Evolutionary conservation across 2,329 filamentous ascomycete genomes (phyloP), one percentile per base, ranked within the genome.

Genomic region (Hymenoscyphus scutula): DNA sequence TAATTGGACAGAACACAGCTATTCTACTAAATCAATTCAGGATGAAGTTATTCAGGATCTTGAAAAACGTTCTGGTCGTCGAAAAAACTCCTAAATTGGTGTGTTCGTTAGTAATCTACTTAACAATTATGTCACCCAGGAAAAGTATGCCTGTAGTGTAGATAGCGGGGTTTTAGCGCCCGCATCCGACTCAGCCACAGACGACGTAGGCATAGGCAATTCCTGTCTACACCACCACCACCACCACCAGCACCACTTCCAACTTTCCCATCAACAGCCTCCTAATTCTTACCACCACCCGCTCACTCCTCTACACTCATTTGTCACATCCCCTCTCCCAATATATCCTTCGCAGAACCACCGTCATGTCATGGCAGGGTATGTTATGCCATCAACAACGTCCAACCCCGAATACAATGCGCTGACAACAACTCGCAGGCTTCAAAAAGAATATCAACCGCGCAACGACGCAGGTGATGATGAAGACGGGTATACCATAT

Each of bases 391-490:
- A 57, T 45, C 13, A 25, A 57, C 13, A 41, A 3, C 13, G 10
- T 41, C 37, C 11, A 25, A 56, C 11, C n/a, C n/a, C 59, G 53
- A 30, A 32, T 34, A 58, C 29, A 38, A 58, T 61, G 30, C 62
- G 63, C 70, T 72, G 70, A 70, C 73, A 74, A 19, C 34, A 37
- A 6, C 13, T 57, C 38, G n/a, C 73, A 90, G 89, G 89, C 68
- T 94, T 92, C 81, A 92, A 95, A 82, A 97, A 96, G 78, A 96
- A 96, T 87, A 93, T 98, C 82, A 94, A 95, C 82, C 92, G 95
- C 81, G 94, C 94, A 73, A 97, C 94, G 78, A 99, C 96, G 80
- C 93, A 97, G 88, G 94, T 98, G 67, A 97, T 99, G 92, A 98
- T 99, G 94, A 99, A 99, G 85, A 96, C 93, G 62, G 91, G 89